A percentile compares a stretch with the other conserved stretches of the same genome.
These are phyloP conservation scores for Colletotrichum endophyticum DNA, from an alignment of 2,329 filamentous ascomycete species.

Conservation along the genomic window DNA sequence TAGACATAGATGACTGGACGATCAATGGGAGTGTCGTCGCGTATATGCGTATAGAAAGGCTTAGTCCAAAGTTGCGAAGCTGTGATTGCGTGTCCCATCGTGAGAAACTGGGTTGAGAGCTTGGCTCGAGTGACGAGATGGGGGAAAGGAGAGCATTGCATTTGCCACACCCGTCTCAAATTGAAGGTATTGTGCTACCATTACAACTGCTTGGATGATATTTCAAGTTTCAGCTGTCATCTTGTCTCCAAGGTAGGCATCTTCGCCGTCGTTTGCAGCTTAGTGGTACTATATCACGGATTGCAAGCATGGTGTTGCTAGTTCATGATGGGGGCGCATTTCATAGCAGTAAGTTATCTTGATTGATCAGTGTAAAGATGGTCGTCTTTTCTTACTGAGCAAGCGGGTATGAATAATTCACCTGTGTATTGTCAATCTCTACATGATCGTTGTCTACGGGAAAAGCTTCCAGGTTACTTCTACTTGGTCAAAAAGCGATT, in stretches of 20 bases:
- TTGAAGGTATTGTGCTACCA: background rate
- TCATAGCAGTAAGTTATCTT: background rate
- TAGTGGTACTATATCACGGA: rapidly evolving
- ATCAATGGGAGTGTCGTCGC: background rate
- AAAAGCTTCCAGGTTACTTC: background rate
- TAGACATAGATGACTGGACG: background rate
- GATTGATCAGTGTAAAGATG: background rate
- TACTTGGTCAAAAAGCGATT: background rate
- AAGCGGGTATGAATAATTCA: background rate
- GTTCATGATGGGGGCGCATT: background rate
- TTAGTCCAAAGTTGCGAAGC: background rate
- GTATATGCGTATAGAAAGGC: background rate
- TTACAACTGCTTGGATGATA: background rate
- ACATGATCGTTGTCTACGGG: background rate
- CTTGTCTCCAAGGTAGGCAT: background rate
- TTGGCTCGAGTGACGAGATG: background rate
- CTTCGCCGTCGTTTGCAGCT: background rate
- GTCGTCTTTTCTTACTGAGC: background rate
- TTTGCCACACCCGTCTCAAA: background rate
- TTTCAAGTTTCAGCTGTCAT: background rate
- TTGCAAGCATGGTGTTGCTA: background rate
- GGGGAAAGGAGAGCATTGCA: background rate
- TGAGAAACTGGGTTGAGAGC: background rate
- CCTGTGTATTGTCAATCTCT: background rate
- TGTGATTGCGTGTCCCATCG: background rate